phyloP scores from a whole-genome alignment of 2,329 filamentous ascomycete species.

The Pseudonectria foliicola region DNA sequence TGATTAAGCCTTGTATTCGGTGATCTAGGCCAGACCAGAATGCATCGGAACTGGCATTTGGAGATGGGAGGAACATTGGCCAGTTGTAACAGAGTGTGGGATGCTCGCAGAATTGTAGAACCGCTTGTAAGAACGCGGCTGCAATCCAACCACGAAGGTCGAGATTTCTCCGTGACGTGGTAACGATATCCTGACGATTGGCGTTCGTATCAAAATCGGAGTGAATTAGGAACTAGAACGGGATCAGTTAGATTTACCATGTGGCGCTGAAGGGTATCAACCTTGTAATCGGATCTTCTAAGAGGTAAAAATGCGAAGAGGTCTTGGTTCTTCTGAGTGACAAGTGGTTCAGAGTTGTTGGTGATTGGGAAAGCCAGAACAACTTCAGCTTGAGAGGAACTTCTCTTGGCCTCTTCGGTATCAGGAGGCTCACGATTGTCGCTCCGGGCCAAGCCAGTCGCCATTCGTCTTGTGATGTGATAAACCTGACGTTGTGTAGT shows the following conservation, averaged over 20 bases:
- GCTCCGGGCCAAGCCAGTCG: conserved; percentile 1
- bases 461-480: conserved; percentile 7
- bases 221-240: conserved; percentile 11
- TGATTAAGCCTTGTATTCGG: neutral
- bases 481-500: neutral
- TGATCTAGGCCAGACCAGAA: conserved; percentile 9
- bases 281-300: conserved; percentile 5
- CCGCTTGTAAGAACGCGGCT: neutral
- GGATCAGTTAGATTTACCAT: neutral
- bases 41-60: neutral
- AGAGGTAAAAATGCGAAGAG: conserved; percentile 13
- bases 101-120: conserved; percentile 12
- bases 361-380: conserved; percentile 14
- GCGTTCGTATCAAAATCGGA: conserved; percentile 11
- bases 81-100: conserved; percentile 8
- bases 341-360: neutral
- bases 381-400: conserved; percentile 4
- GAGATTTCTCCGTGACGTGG: conserved; percentile 6
- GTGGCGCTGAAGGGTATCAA: neutral
- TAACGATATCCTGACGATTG: conserved; percentile 9
- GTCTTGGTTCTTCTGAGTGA: conserved; percentile 1
- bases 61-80: conserved; percentile 9
- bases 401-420: neutral
- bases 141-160: conserved; percentile 2
- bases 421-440: conserved; percentile 8